Conservation (phyloP, 257 asterid species). For the Solanum neorickii region DNA sequence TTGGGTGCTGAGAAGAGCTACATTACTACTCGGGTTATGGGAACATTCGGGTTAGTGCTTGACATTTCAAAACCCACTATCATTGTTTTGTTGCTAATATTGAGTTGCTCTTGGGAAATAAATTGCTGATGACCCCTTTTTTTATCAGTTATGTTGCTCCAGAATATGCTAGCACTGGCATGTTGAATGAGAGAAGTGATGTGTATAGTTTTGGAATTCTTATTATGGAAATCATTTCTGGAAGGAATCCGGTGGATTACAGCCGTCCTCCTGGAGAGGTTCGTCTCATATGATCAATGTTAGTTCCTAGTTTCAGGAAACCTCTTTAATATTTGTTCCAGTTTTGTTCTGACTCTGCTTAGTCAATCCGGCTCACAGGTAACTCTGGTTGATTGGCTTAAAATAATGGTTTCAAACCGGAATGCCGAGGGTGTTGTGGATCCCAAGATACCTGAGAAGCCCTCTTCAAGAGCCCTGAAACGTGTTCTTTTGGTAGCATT, state of each 20-base stretch:
- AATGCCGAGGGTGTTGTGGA: constrained; percentile 82
- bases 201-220: constrained; percentile 88
- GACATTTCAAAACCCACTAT: neutral
- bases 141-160: constrained; percentile 76
- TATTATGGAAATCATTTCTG: constrained; percentile 77
- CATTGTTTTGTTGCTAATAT: neutral
- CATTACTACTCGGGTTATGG: constrained; percentile 90
- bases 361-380: constrained; percentile 27
- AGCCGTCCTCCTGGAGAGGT: constrained; percentile 86
- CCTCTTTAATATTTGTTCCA: neutral
- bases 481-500: constrained; percentile 75
- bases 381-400: constrained; percentile 82
- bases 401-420: constrained; percentile 74
- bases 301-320: neutral
- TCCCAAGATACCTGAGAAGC: constrained; percentile 59
- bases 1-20: constrained; percentile 75
- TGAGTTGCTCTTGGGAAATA: neutral
- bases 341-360: neutral
- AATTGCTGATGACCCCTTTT: neutral
- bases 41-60: constrained; percentile 80
- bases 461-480: constrained; percentile 75
- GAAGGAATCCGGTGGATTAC: constrained; percentile 79
- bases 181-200: constrained; percentile 87
- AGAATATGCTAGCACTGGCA: constrained; percentile 87
- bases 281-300: neutral